phyloP scores from a whole-genome alignment of 495 filamentous ascomycete species.

The Jackrogersella multiformis region DNA sequence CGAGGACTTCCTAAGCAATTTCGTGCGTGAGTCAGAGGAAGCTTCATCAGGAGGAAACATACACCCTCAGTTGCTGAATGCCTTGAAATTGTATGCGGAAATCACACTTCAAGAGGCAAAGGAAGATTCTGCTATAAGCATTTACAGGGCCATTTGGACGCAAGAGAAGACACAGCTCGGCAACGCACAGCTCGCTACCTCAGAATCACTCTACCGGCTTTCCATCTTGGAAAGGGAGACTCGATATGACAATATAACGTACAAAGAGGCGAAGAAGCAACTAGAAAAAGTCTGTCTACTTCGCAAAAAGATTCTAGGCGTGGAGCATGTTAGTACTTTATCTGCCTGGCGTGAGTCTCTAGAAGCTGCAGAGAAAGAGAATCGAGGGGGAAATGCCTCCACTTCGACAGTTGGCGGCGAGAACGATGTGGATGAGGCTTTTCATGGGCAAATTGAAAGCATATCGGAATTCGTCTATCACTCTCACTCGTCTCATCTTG shows the following conservation, averaged over 20 bases:
- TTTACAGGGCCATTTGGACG: background rate
- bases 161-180: background rate
- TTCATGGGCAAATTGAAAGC: no score
- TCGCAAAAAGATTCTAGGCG: background rate
- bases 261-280: background rate
- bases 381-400: background rate
- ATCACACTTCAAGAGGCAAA: background rate
- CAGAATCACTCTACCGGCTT: background rate
- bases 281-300: background rate
- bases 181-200: background rate
- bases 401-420: background rate
- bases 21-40: background rate
- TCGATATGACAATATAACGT: background rate
- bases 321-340: background rate
- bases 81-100: background rate
- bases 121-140: background rate
- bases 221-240: background rate
- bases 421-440: no score
- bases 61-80: background rate
- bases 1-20: background rate
- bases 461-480: background rate
- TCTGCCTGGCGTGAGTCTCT: background rate
- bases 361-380: background rate
- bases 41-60: background rate
- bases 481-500: background rate